These are phyloP conservation scores for Pythium sukuiense DNA, from an alignment of 352 stramenopile species.

Conservation along the genomic window DNA sequence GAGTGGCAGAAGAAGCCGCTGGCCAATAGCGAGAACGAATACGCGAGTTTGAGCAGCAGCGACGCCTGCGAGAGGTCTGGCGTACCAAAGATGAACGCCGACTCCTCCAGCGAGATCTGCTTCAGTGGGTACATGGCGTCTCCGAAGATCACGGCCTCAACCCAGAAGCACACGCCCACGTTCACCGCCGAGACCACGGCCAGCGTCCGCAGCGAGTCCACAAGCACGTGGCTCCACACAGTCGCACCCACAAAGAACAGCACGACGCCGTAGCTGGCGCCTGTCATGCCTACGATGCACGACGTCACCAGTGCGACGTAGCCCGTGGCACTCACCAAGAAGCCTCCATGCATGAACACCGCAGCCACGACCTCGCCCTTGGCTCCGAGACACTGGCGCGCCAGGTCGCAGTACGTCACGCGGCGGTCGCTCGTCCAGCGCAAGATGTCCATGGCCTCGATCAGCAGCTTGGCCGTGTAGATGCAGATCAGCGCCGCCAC, in stretches of 20 bases:
- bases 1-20: conserved; percentile 72
- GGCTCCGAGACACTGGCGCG: conserved; percentile 61
- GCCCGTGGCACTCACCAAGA: conserved; percentile 59
- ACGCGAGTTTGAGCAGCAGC: conserved; percentile 62
- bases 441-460: conserved; percentile 69
- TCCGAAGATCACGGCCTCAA: conserved; percentile 78
- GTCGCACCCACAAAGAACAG: conserved; percentile 50
- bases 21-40: conserved; percentile 66
- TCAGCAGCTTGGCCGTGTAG: conserved; percentile 67
- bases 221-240: conserved; percentile 70
- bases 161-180: conserved; percentile 78
- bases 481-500: conserved; percentile 48
- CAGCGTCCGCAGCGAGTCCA: conserved; percentile 59
- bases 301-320: conserved; percentile 57
- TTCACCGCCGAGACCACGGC: conserved; percentile 67
- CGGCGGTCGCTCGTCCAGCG: conserved; percentile 60
- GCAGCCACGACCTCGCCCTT: conserved; percentile 42
- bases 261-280: conserved; percentile 50
- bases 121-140: conserved; percentile 84
- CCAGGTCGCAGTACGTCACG: conserved; percentile 72
- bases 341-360: conserved; percentile 52
- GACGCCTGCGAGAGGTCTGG: conserved; percentile 56
- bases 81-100: conserved; percentile 65
- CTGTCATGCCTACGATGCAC: conserved; percentile 64
- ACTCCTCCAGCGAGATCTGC: conserved; percentile 63